Conservation (phyloP, 768 basidiomycete species). For the Tulasnella sp. region DNA sequence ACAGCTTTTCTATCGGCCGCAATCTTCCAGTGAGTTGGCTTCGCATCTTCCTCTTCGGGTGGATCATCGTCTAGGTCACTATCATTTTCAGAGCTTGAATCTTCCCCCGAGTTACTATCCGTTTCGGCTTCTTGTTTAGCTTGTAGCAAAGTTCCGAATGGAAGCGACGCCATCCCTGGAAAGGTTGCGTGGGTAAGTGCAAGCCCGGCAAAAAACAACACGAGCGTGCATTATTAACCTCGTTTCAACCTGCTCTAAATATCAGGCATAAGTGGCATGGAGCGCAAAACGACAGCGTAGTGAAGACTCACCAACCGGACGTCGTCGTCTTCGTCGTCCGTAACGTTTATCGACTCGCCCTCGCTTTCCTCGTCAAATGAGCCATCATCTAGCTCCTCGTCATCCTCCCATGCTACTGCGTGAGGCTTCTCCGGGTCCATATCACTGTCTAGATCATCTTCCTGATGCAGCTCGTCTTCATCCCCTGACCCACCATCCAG, state of each 20-base stretch:
- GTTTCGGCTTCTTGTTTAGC: slow-evolving; percentile 8
- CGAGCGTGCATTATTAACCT: background rate
- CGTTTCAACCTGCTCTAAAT: background rate
- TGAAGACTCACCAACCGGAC: background rate
- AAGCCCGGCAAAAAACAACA: background rate
- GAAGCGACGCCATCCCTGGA: background rate
- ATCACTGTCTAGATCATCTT: slow-evolving; percentile 24
- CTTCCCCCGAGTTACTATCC: slow-evolving; percentile 16
- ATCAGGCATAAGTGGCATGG: background rate
- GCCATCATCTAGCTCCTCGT: background rate
- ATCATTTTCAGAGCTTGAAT: slow-evolving; percentile 26
- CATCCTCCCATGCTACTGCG: slow-evolving; percentile 53
- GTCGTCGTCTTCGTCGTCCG: background rate
- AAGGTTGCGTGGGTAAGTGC: background rate
- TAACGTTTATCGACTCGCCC: background rate
- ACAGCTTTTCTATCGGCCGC: slow-evolving; percentile 36
- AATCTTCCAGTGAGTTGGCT: slow-evolving; percentile 22
- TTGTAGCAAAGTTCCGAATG: slow-evolving; percentile 6
- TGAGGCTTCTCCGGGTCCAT: slow-evolving; percentile 45
- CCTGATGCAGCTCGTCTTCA: background rate
- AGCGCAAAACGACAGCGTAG: background rate
- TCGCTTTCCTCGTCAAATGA: background rate
- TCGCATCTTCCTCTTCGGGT: slow-evolving; percentile 29
- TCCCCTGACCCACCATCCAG: background rate
- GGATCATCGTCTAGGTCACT: slow-evolving; percentile 27